Evolutionary conservation across 23 red algal genomes (phyloP), one percentile per base, ranked within the genome.

Genomic region (Gracilaria gracilis): DNA sequence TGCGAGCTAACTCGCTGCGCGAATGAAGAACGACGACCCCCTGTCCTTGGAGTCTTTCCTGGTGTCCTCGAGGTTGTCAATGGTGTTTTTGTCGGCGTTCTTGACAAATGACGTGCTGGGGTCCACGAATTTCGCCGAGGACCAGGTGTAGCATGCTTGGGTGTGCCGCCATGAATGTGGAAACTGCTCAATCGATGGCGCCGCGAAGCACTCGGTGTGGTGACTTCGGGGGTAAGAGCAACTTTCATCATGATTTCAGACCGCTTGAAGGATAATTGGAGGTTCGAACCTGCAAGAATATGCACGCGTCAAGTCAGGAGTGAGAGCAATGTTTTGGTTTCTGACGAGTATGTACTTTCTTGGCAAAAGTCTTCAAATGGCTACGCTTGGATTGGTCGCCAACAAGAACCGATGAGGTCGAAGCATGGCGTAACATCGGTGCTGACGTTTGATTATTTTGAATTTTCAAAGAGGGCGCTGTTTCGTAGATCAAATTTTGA

Each of bases 151-250:
- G 4, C 23, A 3, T 77, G 50, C 42, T 77, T 40, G 14, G 72
- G 72, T 7, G 72, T 77, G 40, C 5, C 14, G 6, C 72, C 72
- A 46, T 49, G 72, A 15, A 77, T 77, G 46, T 77, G 72, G 27
- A 77, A 77, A 31, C 50, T 77, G 15, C 72, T 77, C 27, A 77
- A 20, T 46, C 72, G 72, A 25, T 20, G 72, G 25, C 72, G 72
- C 50, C 40, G 40, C 39, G 40, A 40, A 28, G 72, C 38, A 4
- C n/a, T 8, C 17, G 72, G 72, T 1, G 64, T 69, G 15, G 17
- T 37, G 27, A 19, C 64, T 69, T 69, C 0, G 16, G 31, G 64
- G 7, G 64, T 1, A 31, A 17, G 19, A 37, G 64, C 64, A 36
- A 37, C 31, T 36, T 28, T 14, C 15, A 37, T 69, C 64, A 69